phyloP scores from a whole-genome alignment of 176 grass and related monocot species.

The Oropetium thomaeum region DNA sequence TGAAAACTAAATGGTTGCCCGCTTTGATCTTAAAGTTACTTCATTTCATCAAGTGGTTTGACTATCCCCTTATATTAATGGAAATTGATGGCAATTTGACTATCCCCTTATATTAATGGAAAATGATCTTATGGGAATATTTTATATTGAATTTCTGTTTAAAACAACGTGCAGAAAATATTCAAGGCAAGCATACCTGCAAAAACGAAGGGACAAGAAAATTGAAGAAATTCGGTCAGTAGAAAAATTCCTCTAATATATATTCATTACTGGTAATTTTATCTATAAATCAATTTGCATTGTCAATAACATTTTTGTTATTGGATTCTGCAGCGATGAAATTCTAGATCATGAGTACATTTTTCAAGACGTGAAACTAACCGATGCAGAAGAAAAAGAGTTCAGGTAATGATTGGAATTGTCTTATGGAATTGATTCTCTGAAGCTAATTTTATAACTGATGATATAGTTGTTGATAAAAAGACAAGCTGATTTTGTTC shows the following conservation, averaged over 20 bases:
- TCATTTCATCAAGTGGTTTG: too few species aligned
- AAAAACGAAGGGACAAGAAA: constrained; percentile 89
- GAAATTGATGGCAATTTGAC: too few species aligned
- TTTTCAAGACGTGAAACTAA: constrained; percentile 79
- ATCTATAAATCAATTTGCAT: not conserved
- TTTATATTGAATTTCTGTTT: constrained; percentile 10
- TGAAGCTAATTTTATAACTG: constrained; percentile 12
- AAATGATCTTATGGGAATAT: not conserved
- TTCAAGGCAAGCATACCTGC: constrained; percentile 85
- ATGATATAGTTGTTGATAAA: not conserved
- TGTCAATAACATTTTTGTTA: constrained; percentile 14
- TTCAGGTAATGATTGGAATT: constrained; percentile 47
- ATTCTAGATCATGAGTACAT: constrained; percentile 90
- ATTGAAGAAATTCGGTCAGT: constrained; percentile 78
- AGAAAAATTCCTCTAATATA: constrained; percentile 26
- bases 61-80: too few species aligned
- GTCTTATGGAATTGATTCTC: not conserved
- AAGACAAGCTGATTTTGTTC: not conserved
- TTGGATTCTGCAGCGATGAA: constrained; percentile 62
- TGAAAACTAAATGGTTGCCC: constrained; percentile 3
- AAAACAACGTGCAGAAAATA: constrained; percentile 57
- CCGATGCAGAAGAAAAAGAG: constrained; percentile 76
- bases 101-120: not conserved
- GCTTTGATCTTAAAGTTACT: too few species aligned
- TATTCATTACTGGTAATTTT: constrained; percentile 23